Base-by-base conservation (phyloP, 2,329 filamentous ascomycete genomes). In the Talaromyces sp. region DNA sequence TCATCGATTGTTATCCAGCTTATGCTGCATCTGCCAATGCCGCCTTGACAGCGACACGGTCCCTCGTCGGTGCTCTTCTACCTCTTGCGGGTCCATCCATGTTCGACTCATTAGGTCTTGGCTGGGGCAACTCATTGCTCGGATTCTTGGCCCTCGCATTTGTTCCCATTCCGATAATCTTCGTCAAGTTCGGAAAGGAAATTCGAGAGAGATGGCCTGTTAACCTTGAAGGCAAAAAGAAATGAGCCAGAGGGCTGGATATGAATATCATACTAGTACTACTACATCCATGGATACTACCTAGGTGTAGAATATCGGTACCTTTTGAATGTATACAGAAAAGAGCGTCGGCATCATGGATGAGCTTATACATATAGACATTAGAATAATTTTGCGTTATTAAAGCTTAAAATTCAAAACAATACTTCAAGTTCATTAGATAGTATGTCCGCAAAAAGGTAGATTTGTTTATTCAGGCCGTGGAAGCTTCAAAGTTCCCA, bases 1-100 rank as follows among this genome's bases (percentile, higher is more conserved):
- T 86, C 3, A 80, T 87, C 16, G 84, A 86, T 52, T 78, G 77
- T 54, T 77, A 77, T n/a, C 70, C 74, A 0, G 74, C 70, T 22
- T 64, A 70, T 44, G 77, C 79, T 0, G 79, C 78, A 0, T 73
- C 67, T 47, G 80, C 80, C 0, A 78, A 80, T 29, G 81, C 80
- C 0, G 80, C 79, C 0, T 76, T 80, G 13, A 79, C 80, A 0
- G 77, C 83, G 3, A 70, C 83, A 13, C 71, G 82, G 36, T 82
- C 77, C 2, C 66, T 86, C 10, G 49, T 58, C 24, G 56, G 56
- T 7, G 56, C 51, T 24, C 5, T 56, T 27, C 48, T 60, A 8
- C 57, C 55, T 3, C 47, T 60, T 9, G 53, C 55, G n/a, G 57
- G 55, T 14, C 52, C 55, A 17, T 19, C 32, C 11, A 43, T 56